Conservation (phyloP, 164 flowering plant genomes). For the Paratinospora sagittata region DNA sequence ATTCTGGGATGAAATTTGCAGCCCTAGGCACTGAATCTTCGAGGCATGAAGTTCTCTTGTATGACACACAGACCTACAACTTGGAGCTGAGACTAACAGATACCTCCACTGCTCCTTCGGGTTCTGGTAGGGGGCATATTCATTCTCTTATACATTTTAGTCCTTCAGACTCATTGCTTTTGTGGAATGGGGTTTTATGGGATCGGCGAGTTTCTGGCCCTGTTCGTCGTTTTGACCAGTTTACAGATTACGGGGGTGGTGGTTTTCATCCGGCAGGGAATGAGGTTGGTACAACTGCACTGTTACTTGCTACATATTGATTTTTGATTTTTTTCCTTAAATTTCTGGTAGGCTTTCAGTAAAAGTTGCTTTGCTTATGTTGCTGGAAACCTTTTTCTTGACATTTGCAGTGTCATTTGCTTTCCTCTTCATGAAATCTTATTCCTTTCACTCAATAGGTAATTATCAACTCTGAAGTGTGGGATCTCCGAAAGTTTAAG, state of each 20-base stretch:
- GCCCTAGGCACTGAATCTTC: slow-evolving; percentile 61
- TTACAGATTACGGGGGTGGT: slow-evolving; percentile 94
- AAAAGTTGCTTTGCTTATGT: background rate
- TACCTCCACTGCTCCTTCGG: slow-evolving; percentile 35
- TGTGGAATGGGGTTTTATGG: slow-evolving; percentile 96
- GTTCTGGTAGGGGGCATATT: slow-evolving; percentile 45
- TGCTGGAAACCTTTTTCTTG: background rate
- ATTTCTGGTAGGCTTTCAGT: background rate
- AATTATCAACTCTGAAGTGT: slow-evolving; percentile 91
- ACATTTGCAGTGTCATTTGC: background rate
- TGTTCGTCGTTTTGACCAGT: slow-evolving; percentile 83
- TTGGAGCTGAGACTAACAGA: slow-evolving; percentile 57
- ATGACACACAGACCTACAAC: slow-evolving; percentile 68
- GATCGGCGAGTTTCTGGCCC: slow-evolving; percentile 67
- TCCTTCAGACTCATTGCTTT: slow-evolving; percentile 77
- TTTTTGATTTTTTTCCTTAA: background rate
- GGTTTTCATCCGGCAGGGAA: slow-evolving; percentile 99
- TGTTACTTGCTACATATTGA: background rate
- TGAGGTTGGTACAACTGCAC: slow-evolving; percentile 54
- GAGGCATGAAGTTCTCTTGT: slow-evolving; percentile 63
- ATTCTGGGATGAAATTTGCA: slow-evolving; percentile 62
- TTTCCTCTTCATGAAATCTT: background rate
- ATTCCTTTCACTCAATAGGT: slow-evolving; percentile 39
- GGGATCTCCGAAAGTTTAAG: slow-evolving; percentile 85
- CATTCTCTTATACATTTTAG: slow-evolving; percentile 76